These are phyloP conservation scores for Rhodotorula sp. DNA, from an alignment of 1,284 basidiomycete species.

Conservation along the genomic window DNA sequence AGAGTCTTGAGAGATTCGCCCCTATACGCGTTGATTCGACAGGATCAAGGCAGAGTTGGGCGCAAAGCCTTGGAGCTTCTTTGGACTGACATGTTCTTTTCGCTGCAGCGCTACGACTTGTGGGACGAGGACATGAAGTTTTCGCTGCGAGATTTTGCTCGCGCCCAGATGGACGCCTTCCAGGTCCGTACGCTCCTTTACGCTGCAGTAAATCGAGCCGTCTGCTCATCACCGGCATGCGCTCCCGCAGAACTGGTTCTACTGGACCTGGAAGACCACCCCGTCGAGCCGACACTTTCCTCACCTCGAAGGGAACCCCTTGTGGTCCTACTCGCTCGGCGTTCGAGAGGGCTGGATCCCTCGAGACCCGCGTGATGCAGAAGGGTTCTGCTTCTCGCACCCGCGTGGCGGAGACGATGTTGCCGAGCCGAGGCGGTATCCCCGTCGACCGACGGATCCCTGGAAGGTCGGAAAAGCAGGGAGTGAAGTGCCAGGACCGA, in stretches of 20 bases:
- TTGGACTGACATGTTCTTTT: background rate
- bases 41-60: background rate
- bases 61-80: no score
- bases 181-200: conserved; percentile 5
- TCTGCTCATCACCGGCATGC: background rate
- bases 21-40: background rate
- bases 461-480: conserved; percentile 18
- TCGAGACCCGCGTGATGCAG: conserved; percentile 66
- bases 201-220: background rate
- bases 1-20: no score
- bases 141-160: conserved; percentile 63
- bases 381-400: conserved; percentile 52
- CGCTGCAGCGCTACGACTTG: conserved; percentile 58
- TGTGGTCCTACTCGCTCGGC: conserved; percentile 59
- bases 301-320: conserved; percentile 67
- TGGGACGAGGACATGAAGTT: conserved; percentile 64
- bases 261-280: conserved; percentile 94
- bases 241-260: conserved; percentile 67
- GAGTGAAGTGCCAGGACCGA: background rate
- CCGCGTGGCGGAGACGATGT: background rate
- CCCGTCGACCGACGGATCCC: background rate
- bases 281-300: conserved; percentile 57
- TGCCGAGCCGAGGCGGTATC: background rate
- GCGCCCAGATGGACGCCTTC: conserved; percentile 71
- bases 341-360: conserved; percentile 77